Conservation (phyloP, 2,329 filamentous ascomycete genomes). For the Calonectria hawksworthii region DNA sequence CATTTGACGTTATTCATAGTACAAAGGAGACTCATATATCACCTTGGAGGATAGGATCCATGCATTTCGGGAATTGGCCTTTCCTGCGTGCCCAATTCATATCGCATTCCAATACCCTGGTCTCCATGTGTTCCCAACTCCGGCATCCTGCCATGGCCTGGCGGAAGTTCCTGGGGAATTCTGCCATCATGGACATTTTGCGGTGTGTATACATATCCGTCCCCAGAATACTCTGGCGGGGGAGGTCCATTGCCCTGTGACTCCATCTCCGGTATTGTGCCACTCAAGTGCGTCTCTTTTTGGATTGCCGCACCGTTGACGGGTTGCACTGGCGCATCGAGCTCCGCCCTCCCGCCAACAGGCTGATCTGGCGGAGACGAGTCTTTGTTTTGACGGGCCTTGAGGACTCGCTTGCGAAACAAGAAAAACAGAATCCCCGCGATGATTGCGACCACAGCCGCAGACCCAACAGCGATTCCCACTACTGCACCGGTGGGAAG, state of each 20-base stretch:
- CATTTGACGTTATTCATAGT: not conserved
- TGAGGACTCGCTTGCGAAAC: not conserved
- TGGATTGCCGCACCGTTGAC: not conserved
- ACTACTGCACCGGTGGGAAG: not conserved
- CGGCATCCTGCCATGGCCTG: not conserved
- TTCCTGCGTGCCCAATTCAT: not conserved
- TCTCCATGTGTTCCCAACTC: not conserved
- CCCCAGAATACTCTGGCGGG: not conserved
- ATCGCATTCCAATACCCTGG: not conserved
- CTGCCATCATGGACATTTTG: not conserved
- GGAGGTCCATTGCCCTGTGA: not conserved
- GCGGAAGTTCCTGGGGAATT: not conserved
- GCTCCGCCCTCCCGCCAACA: not conserved
- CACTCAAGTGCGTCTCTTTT: not conserved
- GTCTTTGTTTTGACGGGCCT: not conserved
- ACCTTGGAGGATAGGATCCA: not conserved
- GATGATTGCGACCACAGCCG: not conserved
- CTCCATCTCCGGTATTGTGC: not conserved
- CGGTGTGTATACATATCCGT: not conserved
- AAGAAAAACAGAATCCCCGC: not conserved
- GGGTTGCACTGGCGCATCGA: not conserved
- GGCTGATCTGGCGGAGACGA: not conserved
- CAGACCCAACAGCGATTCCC: not conserved
- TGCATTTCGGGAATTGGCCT: not conserved
- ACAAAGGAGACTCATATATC: not conserved